Conservation (phyloP, 108 stramenopile species). For the Nitzschia palea region DNA sequence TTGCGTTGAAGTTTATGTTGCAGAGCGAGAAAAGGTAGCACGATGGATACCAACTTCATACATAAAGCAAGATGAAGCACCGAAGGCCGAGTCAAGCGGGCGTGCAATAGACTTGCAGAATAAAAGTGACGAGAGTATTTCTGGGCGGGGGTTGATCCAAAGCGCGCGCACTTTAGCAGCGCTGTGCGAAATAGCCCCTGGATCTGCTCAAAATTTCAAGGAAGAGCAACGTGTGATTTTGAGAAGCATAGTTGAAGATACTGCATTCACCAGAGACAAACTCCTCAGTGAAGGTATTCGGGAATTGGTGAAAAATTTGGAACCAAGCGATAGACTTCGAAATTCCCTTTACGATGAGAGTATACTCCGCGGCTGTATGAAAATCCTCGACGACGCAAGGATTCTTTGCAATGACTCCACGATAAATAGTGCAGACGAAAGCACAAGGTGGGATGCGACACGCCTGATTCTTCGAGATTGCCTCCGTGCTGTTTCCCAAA, state of each 20-base stretch:
- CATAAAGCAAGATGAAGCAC: constrained; percentile 5
- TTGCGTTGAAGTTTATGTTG: constrained; percentile 72
- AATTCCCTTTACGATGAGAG: constrained; percentile 45
- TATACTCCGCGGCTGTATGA: constrained; percentile 52
- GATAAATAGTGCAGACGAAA: constrained; percentile 7
- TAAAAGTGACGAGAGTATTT: not conserved
- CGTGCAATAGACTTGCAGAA: not conserved
- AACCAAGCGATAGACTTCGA: constrained; percentile 26
- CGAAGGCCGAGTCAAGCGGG: not conserved
- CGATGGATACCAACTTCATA: constrained; percentile 16
- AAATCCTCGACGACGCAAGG: constrained; percentile 22
- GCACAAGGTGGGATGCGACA: constrained; percentile 8
- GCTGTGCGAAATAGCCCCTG: constrained; percentile 28
- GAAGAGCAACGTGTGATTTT: constrained; percentile 29
- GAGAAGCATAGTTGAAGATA: constrained; percentile 42
- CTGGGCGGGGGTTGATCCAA: constrained; percentile 12
- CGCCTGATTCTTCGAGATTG: constrained; percentile 16
- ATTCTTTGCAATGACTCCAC: constrained; percentile 23
- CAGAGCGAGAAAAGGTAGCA: constrained; percentile 21
- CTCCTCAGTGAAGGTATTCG: constrained; percentile 35
- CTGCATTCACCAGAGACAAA: constrained; percentile 38
- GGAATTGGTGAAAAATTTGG: constrained; percentile 37
- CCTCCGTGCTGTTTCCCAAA: constrained; percentile 14
- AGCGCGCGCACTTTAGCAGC: constrained; percentile 34
- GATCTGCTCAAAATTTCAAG: not conserved